These are phyloP conservation scores for Colletotrichum tropicale DNA, from an alignment of 2,329 filamentous ascomycete genomes.

Conservation along the genomic window DNA sequence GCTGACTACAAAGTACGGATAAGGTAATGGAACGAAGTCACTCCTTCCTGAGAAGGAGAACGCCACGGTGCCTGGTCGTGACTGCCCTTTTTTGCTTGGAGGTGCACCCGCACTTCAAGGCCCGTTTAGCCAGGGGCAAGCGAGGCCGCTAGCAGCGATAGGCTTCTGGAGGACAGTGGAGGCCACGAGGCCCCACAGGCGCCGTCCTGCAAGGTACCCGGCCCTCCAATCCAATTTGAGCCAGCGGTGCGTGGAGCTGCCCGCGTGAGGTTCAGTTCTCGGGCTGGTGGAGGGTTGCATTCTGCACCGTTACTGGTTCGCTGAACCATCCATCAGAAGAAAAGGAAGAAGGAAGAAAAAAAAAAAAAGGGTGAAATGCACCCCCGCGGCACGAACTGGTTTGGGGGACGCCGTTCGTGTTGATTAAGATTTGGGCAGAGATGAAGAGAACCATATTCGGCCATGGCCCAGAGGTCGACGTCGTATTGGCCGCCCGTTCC, in stretches of 20 bases:
- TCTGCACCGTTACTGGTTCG: background rate
- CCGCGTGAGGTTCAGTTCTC: background rate
- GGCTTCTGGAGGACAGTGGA: conserved; percentile 15
- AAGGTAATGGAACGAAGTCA: background rate
- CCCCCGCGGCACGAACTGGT: conserved; percentile 4
- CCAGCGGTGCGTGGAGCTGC: background rate
- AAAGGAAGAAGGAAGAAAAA: background rate
- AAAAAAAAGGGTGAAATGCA: background rate
- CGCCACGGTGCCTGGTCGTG: background rate
- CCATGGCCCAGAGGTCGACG: background rate
- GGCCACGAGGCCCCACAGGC: conserved; percentile 6
- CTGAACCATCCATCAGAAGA: background rate
- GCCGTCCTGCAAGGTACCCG: conserved; percentile 17
- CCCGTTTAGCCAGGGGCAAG: conserved; percentile 4
- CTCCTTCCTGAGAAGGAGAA: background rate
- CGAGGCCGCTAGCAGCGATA: conserved; percentile 11
- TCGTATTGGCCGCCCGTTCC: conserved; percentile 1
- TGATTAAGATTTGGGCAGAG: conserved; percentile 6
- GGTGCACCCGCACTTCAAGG: background rate
- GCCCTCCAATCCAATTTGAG: conserved; percentile 7
- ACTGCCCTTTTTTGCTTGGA: background rate
- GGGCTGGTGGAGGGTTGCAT: background rate
- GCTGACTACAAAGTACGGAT: background rate
- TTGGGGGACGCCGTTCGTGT: conserved; percentile 11
- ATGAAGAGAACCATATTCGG: conserved; percentile 5